phyloP scores from a whole-genome alignment of 495 filamentous ascomycete species.

The Talaromyces adpressus region DNA sequence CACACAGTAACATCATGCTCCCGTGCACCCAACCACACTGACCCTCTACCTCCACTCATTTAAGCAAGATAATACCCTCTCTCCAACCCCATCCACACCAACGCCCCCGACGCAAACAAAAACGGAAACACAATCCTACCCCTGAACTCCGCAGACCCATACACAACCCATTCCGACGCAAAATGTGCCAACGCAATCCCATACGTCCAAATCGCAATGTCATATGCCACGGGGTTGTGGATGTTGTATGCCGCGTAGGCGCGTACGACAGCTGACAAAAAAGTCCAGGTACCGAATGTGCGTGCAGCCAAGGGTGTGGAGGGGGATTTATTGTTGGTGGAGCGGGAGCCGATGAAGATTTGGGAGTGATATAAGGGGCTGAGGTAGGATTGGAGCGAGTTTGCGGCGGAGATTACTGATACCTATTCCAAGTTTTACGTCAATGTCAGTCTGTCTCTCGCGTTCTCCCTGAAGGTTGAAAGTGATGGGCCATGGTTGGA shows the following conservation, averaged over 20 bases:
- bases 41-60: too few species aligned
- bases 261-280: slow-evolving; percentile 66
- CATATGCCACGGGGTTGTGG: slow-evolving; percentile 59
- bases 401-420: slow-evolving; percentile 68
- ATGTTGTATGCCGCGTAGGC: slow-evolving; percentile 85
- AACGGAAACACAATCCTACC: slow-evolving; percentile 65
- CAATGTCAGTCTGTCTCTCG: slow-evolving; percentile 8
- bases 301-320: slow-evolving; percentile 70
- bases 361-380: slow-evolving; percentile 67
- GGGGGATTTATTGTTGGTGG: slow-evolving; percentile 28
- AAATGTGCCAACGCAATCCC: slow-evolving; percentile 77
- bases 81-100: slow-evolving; percentile 79
- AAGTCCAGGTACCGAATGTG: slow-evolving; percentile 88
- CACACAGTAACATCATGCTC: neutral
- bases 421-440: slow-evolving; percentile 39
- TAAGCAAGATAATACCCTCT: slow-evolving; percentile 27
- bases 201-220: slow-evolving; percentile 75
- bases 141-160: slow-evolving; percentile 62
- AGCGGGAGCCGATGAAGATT: slow-evolving; percentile 56
- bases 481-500: neutral
- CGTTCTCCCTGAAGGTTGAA: neutral
- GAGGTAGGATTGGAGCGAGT: slow-evolving; percentile 72
- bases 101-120: slow-evolving; percentile 58
- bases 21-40: too few species aligned
- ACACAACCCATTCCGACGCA: slow-evolving; percentile 68